Conservation (phyloP, 1,284 basidiomycete genomes). For the Gomphus bonarii region DNA sequence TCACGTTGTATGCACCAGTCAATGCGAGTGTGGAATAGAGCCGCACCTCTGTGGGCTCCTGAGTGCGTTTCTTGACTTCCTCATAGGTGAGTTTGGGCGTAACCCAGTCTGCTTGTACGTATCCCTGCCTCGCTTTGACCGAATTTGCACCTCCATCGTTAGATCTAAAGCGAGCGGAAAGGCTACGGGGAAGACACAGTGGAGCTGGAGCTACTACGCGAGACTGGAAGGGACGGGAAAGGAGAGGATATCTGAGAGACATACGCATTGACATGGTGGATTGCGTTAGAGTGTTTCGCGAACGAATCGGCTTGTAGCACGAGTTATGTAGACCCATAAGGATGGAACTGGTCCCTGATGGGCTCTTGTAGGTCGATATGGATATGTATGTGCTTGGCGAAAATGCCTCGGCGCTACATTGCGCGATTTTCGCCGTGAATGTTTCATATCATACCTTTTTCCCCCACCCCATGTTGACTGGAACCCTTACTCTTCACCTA, state of each 20-base stretch:
- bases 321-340: neutral
- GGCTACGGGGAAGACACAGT: neutral
- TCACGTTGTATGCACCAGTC: constrained; percentile 7
- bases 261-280: neutral
- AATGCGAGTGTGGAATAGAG: neutral
- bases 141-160: neutral
- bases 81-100: constrained; percentile 67
- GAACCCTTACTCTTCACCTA: neutral
- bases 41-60: constrained; percentile 72
- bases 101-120: constrained; percentile 59
- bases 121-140: constrained; percentile 20
- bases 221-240: neutral
- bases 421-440: constrained; percentile 10
- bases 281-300: neutral
- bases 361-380: neutral
- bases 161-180: constrained; percentile 1
- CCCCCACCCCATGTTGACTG: neutral
- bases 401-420: constrained; percentile 4
- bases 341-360: neutral
- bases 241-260: neutral
- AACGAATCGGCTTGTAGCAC: neutral
- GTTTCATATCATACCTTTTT: neutral
- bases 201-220: neutral
- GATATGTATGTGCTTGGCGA: neutral
- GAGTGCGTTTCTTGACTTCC: constrained; percentile 75